A percentile compares a stretch with the other conserved stretches of the same genome.
These are phyloP conservation scores for Diaporthe citriasiana DNA, from an alignment of 2,329 filamentous ascomycete genomes.

Conservation along the genomic window DNA sequence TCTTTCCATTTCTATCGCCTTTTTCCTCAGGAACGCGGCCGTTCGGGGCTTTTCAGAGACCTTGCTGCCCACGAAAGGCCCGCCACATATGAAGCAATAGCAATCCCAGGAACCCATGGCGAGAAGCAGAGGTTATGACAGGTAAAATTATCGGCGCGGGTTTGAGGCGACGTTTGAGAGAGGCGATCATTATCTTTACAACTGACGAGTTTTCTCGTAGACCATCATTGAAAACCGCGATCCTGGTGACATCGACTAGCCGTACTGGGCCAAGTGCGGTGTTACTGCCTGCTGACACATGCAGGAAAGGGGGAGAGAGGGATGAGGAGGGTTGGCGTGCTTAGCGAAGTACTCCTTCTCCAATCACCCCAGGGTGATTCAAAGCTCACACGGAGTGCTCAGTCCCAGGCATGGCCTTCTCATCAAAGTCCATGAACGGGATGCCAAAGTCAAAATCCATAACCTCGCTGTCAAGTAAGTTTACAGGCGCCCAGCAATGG, in stretches of 20 bases:
- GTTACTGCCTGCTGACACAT: neutral
- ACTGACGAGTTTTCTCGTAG: neutral
- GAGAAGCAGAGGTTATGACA: neutral
- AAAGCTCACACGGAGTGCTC: conserved; percentile 1
- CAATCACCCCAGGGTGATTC: no score
- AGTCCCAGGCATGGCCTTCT: conserved; percentile 11
- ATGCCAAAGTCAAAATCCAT: conserved; percentile 45
- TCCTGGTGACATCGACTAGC: neutral
- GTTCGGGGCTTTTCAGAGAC: conserved; percentile 21
- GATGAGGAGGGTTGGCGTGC: neutral
- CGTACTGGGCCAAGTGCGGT: neutral
- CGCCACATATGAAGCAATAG: conserved; percentile 36
- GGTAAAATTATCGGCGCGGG: no score
- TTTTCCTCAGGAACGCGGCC: neutral
- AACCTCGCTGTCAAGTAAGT: conserved; percentile 47
- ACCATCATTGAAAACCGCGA: neutral
- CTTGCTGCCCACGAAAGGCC: neutral
- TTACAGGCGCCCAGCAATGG: conserved; percentile 48
- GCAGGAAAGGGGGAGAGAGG: neutral
- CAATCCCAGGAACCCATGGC: neutral
- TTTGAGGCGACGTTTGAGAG: neutral
- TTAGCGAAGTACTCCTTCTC: no score
- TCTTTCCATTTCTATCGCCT: neutral
- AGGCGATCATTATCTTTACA: neutral
- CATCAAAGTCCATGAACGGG: conserved; percentile 45